These are phyloP conservation scores for Schizochytrium sp. DNA, from an alignment of 108 stramenopile species.

Conservation along the genomic window DNA sequence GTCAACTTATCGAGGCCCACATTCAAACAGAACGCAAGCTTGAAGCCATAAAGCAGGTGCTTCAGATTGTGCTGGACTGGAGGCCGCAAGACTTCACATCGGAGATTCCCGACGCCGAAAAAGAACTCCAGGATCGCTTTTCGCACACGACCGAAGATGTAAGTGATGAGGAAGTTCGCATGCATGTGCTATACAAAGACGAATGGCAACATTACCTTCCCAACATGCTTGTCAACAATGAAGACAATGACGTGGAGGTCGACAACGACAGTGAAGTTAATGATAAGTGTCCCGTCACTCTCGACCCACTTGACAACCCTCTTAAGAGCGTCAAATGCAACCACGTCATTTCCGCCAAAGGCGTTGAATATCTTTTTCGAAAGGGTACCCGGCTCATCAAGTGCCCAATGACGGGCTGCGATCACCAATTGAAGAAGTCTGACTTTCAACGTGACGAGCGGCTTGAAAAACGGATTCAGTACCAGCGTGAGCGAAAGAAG, in stretches of 20 bases:
- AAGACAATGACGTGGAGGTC: background rate
- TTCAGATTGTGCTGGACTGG: background rate
- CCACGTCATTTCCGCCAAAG: background rate
- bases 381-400: background rate
- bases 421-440: background rate
- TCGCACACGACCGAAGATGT: background rate
- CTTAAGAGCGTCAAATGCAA: background rate
- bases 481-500: too few relatives aligned
- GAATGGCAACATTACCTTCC: background rate
- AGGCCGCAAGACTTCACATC: background rate
- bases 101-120: background rate
- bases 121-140: background rate
- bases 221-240: background rate
- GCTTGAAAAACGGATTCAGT: too few relatives aligned
- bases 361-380: background rate
- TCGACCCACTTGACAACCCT: background rate
- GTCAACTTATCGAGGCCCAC: background rate
- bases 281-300: background rate
- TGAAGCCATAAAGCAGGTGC: background rate
- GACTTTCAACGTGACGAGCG: background rate
- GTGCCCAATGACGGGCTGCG: background rate
- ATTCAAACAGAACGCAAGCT: background rate
- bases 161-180: background rate
- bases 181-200: background rate
- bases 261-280: background rate